A percentile compares a stretch with the other conserved stretches of the same genome.
Conservation (phyloP, 352 stramenopile species). For the Globisporangium camurandrum region DNA sequence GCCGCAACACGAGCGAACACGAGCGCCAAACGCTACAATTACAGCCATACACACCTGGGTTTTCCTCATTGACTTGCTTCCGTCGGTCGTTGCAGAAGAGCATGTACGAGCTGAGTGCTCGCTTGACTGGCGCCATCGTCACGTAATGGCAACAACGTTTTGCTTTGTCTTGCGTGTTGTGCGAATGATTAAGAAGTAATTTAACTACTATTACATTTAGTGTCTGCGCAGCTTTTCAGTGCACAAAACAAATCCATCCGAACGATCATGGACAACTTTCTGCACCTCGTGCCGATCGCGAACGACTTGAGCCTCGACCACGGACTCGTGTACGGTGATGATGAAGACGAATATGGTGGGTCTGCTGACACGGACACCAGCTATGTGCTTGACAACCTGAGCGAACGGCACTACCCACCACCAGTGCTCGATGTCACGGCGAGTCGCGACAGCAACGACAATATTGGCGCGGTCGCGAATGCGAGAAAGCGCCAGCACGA, state of each 20-base stretch:
- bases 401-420: too few relatives aligned
- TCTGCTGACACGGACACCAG: too few relatives aligned
- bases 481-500: neutral
- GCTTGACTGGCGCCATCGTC: conserved; percentile 63
- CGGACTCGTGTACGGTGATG: conserved; percentile 37
- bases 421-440: conserved; percentile 20
- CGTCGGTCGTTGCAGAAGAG: conserved; percentile 76
- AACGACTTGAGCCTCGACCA: conserved; percentile 26
- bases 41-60: conserved; percentile 28
- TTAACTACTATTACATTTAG: neutral
- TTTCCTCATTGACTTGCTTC: conserved; percentile 51
- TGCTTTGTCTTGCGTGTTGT: conserved; percentile 1
- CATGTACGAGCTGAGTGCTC: conserved; percentile 82
- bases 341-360: conserved; percentile 40
- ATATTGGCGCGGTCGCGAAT: neutral
- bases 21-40: too few relatives aligned
- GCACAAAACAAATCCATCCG: too few relatives aligned
- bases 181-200: neutral
- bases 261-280: conserved; percentile 43
- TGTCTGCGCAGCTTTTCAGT: neutral
- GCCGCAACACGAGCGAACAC: neutral
- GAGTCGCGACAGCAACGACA: conserved; percentile 11
- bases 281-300: conserved; percentile 41
- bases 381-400: too few relatives aligned
- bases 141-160: neutral